These are phyloP conservation scores for Botrytis elliptica DNA, from an alignment of 2,329 filamentous ascomycete species.

Conservation along the genomic window DNA sequence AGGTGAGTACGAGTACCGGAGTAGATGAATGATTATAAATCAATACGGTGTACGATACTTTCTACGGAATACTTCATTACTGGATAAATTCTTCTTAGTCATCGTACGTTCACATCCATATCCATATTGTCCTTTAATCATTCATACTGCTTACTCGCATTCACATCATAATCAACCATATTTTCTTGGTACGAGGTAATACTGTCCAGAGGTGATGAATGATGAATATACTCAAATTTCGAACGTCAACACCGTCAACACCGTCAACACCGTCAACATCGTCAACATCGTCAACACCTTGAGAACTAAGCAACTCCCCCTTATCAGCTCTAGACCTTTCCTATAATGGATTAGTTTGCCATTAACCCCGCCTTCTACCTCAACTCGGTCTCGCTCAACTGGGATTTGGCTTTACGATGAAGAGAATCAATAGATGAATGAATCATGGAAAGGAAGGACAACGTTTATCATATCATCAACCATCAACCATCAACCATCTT, in stretches of 20 bases:
- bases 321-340: neutral
- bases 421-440: neutral
- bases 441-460: neutral
- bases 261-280: neutral
- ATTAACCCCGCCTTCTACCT: conserved; percentile 7
- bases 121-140: neutral
- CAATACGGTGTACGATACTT: neutral
- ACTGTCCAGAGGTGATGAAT: neutral
- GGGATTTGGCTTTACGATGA: neutral
- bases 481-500: neutral
- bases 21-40: neutral
- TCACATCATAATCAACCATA: neutral
- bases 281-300: neutral
- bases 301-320: neutral
- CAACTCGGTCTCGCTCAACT: neutral
- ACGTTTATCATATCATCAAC: neutral
- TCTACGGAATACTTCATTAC: neutral
- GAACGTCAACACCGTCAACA: neutral
- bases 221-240: neutral
- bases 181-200: too few species aligned
- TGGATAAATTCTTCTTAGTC: neutral
- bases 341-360: neutral
- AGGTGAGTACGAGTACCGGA: neutral
- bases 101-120: neutral
- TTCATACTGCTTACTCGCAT: too few species aligned